Evolutionary conservation across 352 stramenopile species (phyloP).

Genomic region (Phytopythium helicoides): DNA sequence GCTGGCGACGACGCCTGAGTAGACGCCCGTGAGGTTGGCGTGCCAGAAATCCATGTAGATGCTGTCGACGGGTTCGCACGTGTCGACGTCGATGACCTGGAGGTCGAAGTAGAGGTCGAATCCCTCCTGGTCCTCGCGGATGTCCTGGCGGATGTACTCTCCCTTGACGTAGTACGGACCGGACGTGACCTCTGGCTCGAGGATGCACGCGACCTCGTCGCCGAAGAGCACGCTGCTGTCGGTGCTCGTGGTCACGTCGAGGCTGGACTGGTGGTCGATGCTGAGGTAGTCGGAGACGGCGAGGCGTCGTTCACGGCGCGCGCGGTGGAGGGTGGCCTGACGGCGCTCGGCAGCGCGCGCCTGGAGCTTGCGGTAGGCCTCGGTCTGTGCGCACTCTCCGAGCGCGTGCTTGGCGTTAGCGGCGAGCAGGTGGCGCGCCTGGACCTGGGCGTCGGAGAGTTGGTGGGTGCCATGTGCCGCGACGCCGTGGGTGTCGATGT

Average conservation of each 20-base stretch:
- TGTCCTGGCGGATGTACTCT: conserved; percentile 17
- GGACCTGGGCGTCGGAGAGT: not conserved
- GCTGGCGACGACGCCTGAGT: conserved; percentile 19
- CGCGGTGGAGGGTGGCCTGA: conserved; percentile 8
- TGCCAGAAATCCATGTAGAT: conserved; percentile 29
- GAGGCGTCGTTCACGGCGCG: conserved; percentile 15
- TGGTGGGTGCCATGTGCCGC: too few relatives aligned
- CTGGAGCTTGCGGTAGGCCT: conserved; percentile 9
- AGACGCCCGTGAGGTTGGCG: conserved; percentile 19
- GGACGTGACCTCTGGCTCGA: conserved; percentile 19
- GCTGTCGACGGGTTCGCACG: conserved; percentile 13
- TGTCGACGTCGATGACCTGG: conserved; percentile 21
- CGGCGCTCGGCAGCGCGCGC: conserved; percentile 12
- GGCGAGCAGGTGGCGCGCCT: conserved; percentile 4
- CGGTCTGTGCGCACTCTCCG: conserved; percentile 4
- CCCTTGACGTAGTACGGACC: conserved; percentile 23
- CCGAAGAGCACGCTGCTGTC: conserved; percentile 13
- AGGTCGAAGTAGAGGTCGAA: conserved; percentile 20
- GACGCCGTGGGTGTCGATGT: too few relatives aligned
- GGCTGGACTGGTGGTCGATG: conserved; percentile 14
- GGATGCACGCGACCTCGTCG: conserved; percentile 5
- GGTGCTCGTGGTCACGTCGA: conserved; percentile 7
- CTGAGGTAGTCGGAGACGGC: conserved; percentile 8
- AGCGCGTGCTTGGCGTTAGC: conserved; percentile 1
- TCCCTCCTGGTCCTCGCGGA: conserved; percentile 14